Base-by-base conservation (phyloP, 208 protist genomes). In the Vickermania ingenoplastis region DNA sequence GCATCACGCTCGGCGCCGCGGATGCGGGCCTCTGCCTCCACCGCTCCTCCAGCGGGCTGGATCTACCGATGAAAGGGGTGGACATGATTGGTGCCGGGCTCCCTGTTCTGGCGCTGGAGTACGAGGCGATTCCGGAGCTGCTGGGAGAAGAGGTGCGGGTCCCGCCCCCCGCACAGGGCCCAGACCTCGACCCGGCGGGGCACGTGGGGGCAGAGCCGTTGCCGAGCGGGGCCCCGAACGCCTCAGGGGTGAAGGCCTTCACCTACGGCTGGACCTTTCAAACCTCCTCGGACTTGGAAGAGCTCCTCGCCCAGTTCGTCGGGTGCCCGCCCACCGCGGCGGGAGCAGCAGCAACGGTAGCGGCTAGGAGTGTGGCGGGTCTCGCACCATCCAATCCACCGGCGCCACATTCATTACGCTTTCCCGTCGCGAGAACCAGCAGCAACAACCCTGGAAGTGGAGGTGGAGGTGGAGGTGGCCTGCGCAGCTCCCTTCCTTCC, bases 31-130 rank as follows among this genome's bases (percentile, higher is more conserved):
- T 99, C 23, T 97, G 87, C 57, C 69, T 99, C 17, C 97, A 99
- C 71, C 75, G 81, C 57, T 97, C 91, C 5, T 93, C 86, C 1
- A 96, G 88, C 56, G 95, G 93, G 2, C 31, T 98, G 22, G 97
- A 99, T 69, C 67, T 99, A 22, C 97, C 97, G 2, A 99, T 99
- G 97, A 99, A 99, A 61, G 92, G 93, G 3, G 89, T 98, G 1
- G 97, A 99, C 60, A 98, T 98, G 95, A 79, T 98, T 27, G 97
- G 97, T 0, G 84, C 76, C 53, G 82, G 83, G 11, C 31, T 99
- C 5, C 97, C 97, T 3, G 91, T 97, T 13, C 76, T 89, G 1
- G 96, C 95, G 1, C 57, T 94, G 5, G 57, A 81, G 17, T 99
- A 96, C 65, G 61, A 74, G 1, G 74, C 80, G 0, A 70, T 99